Conservation (phyloP, 108 stramenopile genomes). For the Nitzschia putrida region DNA sequence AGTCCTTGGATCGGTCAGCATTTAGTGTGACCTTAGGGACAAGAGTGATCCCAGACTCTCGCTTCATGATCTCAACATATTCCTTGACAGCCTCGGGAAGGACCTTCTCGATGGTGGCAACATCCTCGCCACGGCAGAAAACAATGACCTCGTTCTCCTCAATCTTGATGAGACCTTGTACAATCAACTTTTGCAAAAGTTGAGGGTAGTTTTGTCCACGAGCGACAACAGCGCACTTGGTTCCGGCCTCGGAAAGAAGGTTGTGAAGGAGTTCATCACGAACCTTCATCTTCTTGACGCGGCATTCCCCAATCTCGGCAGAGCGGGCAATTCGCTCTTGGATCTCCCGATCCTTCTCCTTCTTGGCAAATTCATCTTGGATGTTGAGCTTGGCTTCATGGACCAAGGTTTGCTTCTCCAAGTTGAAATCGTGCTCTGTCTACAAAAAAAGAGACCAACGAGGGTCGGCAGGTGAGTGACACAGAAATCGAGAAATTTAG, state of each 20-base stretch:
- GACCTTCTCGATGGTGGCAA: conserved; percentile 71
- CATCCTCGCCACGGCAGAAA: conserved; percentile 89
- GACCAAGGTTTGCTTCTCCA: conserved; percentile 98
- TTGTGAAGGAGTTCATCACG: conserved; percentile 90
- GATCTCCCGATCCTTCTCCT: conserved; percentile 95
- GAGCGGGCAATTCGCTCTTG: conserved; percentile 93
- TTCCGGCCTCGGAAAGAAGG: conserved; percentile 71
- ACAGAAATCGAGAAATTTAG: not conserved
- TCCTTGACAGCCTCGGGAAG: conserved; percentile 83
- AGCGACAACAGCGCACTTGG: conserved; percentile 81
- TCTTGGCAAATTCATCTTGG: conserved; percentile 96
- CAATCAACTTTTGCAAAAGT: conserved; percentile 94
- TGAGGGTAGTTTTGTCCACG: conserved; percentile 88
- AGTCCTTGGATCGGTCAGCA: conserved; percentile 61
- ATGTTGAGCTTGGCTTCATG: conserved; percentile 97
- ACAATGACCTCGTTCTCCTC: conserved; percentile 93
- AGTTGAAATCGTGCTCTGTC: conserved; percentile 97
- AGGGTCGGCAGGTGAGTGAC: not conserved
- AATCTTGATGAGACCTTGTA: conserved; percentile 98
- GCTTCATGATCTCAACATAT: conserved; percentile 92
- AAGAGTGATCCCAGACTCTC: conserved; percentile 83
- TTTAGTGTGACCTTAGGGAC: conserved; percentile 83
- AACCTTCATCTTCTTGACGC: conserved; percentile 97
- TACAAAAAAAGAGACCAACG: conserved; percentile 12
- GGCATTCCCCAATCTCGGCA: conserved; percentile 92